phyloP scores from a whole-genome alignment of 2,329 filamentous ascomycete species.

The Aspergillus japonicus region DNA sequence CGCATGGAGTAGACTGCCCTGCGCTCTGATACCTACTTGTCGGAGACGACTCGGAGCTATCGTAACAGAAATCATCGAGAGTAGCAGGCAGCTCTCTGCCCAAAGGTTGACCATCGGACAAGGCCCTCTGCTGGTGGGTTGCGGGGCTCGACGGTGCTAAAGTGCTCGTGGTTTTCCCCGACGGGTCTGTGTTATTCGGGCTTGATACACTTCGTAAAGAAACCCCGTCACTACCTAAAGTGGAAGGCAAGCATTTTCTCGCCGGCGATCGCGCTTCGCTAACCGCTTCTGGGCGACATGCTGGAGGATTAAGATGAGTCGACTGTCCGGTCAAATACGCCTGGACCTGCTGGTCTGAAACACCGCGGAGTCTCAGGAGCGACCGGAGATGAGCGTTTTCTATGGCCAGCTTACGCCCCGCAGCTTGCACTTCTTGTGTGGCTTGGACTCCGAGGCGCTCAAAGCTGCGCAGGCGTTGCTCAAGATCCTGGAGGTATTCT shows the following conservation, averaged over 20 bases:
- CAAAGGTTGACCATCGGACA: background rate
- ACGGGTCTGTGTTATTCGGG: too few species aligned
- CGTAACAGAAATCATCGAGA: background rate
- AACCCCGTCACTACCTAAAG: too few species aligned
- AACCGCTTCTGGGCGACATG: background rate
- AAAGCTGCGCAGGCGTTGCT: slow-evolving; percentile 61
- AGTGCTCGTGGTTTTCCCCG: too few species aligned
- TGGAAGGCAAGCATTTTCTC: too few species aligned
- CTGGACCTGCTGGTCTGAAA: slow-evolving; percentile 58
- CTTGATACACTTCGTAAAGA: too few species aligned
- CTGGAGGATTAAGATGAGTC: background rate
- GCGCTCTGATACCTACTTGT: slow-evolving; percentile 5
- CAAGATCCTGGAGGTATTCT: slow-evolving; percentile 66
- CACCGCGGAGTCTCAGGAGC: slow-evolving; percentile 58
- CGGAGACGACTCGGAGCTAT: background rate
- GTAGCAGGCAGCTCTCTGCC: background rate
- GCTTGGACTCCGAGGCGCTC: slow-evolving; percentile 67
- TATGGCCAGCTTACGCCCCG: slow-evolving; percentile 65
- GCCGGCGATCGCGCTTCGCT: background rate
- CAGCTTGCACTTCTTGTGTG: slow-evolving; percentile 68
- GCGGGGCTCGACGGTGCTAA: background rate
- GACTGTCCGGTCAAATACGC: slow-evolving; percentile 17
- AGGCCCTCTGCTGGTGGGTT: background rate
- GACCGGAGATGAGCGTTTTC: slow-evolving; percentile 66
- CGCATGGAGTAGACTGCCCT: slow-evolving; percentile 20